Percentiles rank a stretch among this genome's conserved stretches.
These are phyloP conservation scores for Lunularia cruciata DNA, from an alignment of 225 moss, liverwort and hornwort genomes.

Conservation along the genomic window DNA sequence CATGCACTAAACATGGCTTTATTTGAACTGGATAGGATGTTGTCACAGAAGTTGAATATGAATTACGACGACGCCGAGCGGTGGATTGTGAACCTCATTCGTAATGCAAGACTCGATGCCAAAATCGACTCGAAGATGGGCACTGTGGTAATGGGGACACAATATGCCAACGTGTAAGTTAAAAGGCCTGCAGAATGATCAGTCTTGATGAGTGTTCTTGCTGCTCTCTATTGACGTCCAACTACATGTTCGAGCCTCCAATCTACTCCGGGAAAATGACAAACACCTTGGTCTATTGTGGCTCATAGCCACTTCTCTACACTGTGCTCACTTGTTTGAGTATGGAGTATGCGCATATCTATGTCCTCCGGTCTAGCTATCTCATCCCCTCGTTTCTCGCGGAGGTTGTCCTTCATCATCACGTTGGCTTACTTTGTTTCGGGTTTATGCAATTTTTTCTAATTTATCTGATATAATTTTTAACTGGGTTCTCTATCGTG, in stretches of 20 bases:
- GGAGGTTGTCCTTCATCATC: too few species aligned
- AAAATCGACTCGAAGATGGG: slow-evolving; percentile 95
- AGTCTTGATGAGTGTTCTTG: neutral
- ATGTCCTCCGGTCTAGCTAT: too few species aligned
- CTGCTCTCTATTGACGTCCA: too few species aligned
- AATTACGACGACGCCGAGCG: slow-evolving; percentile 96
- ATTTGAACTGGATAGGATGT: slow-evolving; percentile 45
- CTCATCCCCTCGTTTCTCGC: too few species aligned
- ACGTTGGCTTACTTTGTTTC: too few species aligned
- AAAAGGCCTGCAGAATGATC: neutral
- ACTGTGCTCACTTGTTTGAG: too few species aligned
- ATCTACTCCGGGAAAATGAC: too few species aligned
- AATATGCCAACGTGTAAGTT: slow-evolving; percentile 87
- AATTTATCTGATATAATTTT: neutral
- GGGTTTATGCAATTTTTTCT: neutral
- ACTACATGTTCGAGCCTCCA: too few species aligned
- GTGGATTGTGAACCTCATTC: slow-evolving; percentile 95
- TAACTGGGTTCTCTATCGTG: neutral
- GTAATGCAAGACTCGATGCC: slow-evolving; percentile 86
- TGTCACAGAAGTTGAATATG: slow-evolving; percentile 95
- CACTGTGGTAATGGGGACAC: slow-evolving; percentile 94
- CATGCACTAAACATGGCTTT: too few species aligned
- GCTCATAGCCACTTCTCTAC: too few species aligned
- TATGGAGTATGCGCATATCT: too few species aligned
- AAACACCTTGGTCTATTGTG: too few species aligned